Conservation (phyloP, 2,329 filamentous ascomycete genomes). For the Teratosphaeriaceae sp. region DNA sequence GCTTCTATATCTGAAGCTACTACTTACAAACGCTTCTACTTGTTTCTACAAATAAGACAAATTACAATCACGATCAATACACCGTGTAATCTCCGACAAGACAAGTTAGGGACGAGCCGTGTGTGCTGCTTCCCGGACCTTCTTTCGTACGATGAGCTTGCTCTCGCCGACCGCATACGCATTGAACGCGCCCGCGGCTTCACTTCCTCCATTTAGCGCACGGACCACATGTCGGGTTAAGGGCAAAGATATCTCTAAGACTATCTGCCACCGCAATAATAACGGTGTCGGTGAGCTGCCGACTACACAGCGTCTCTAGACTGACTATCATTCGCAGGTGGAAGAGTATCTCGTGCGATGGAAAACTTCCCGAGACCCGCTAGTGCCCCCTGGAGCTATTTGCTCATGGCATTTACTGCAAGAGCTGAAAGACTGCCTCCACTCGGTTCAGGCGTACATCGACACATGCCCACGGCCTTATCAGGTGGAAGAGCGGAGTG, state of each 20-base stretch:
- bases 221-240: conserved; percentile 17
- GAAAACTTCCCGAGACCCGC: conserved; percentile 18
- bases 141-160: no score
- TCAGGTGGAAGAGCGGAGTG: not conserved
- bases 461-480: conserved; percentile 14
- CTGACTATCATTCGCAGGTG: conserved; percentile 13
- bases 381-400: conserved; percentile 18
- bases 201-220: conserved; percentile 11
- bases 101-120: no score
- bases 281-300: conserved; percentile 18
- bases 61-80: no score
- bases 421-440: conserved; percentile 34
- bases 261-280: conserved; percentile 22
- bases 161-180: no score
- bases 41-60: no score
- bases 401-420: conserved; percentile 39
- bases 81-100: no score
- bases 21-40: no score
- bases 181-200: no score
- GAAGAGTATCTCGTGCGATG: conserved; percentile 41
- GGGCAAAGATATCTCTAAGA: conserved; percentile 16
- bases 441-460: conserved; percentile 38
- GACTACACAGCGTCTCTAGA: not conserved
- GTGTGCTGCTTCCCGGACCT: no score
- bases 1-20: no score